Percentiles rank a stretch among this genome's conserved stretches.
These are phyloP conservation scores for Isabelozyma pseudorhagii DNA, from an alignment of 805 yeast species.

Conservation along the genomic window DNA sequence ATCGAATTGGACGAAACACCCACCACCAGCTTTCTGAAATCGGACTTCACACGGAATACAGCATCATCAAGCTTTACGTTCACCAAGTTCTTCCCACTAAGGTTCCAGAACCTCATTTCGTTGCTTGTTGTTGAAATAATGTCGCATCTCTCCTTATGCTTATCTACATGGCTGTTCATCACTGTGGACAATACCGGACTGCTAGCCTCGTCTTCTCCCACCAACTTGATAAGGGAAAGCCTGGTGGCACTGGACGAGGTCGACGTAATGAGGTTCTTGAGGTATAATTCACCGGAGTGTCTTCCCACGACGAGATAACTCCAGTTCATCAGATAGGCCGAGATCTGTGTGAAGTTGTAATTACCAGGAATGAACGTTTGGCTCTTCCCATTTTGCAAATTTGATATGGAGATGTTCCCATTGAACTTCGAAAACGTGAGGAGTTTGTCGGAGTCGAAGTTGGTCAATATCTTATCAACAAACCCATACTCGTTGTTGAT, in stretches of 20 bases:
- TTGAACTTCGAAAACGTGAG: slow-evolving; percentile 23
- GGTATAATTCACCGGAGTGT: slow-evolving; percentile 22
- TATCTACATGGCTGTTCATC: slow-evolving; percentile 18
- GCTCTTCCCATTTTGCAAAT: slow-evolving; percentile 31
- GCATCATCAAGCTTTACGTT: slow-evolving; percentile 7
- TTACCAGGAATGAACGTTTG: slow-evolving; percentile 38
- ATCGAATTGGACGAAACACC: slow-evolving; percentile 4
- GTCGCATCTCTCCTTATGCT: slow-evolving; percentile 20
- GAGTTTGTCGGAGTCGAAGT: slow-evolving; percentile 24
- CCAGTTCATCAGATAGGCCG: slow-evolving; percentile 27
- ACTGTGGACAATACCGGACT: slow-evolving; percentile 5
- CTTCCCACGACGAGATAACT: slow-evolving; percentile 28
- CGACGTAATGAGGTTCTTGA: slow-evolving; percentile 32
- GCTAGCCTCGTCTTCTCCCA: slow-evolving; percentile 4
- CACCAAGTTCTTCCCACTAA: slow-evolving; percentile 15
- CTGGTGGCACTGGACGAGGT: slow-evolving; percentile 25
- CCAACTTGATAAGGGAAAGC: slow-evolving; percentile 15
- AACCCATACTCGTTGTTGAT: slow-evolving; percentile 24
- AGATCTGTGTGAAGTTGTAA: slow-evolving; percentile 10
- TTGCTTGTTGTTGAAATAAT: slow-evolving; percentile 26
- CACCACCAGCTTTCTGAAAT: slow-evolving; percentile 15
- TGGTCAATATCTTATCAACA: slow-evolving; percentile 17
- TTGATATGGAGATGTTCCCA: slow-evolving; percentile 29
- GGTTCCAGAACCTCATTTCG: slow-evolving; percentile 20
- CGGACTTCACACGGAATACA: slow-evolving; percentile 18